phyloP scores from a whole-genome alignment of 148 eudicot genomes.

The Pharnaceum exiguum region DNA sequence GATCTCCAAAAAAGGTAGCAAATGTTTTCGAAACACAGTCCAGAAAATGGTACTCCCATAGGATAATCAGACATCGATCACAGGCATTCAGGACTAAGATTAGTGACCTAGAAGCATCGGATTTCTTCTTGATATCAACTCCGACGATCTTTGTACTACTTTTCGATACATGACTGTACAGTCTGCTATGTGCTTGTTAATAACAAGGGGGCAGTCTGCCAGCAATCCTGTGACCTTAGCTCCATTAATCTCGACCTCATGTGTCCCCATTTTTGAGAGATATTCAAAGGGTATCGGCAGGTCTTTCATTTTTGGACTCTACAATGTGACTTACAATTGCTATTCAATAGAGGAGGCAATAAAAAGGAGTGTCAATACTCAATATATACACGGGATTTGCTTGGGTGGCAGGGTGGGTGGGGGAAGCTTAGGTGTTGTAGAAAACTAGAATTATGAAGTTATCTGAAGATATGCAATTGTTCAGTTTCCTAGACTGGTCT shows the following conservation, averaged over 20 bases:
- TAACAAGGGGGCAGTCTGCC: not conserved
- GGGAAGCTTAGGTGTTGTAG: no score
- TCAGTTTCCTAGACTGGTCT: no score
- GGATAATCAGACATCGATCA: slow-evolving; percentile 3
- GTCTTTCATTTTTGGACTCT: not conserved
- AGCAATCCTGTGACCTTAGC: not conserved
- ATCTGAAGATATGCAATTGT: no score
- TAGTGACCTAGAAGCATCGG: no score
- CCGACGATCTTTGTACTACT: slow-evolving; percentile 6
- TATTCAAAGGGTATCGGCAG: not conserved
- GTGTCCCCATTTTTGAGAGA: not conserved
- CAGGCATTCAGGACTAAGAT: not conserved
- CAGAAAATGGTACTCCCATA: not conserved
- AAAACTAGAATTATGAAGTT: no score
- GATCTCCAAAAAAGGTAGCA: not conserved
- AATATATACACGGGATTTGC: no score
- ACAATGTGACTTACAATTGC: not conserved
- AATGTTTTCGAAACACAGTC: not conserved
- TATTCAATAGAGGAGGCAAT: not conserved
- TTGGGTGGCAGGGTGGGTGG: no score
- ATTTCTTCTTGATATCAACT: not conserved
- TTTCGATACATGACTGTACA: not conserved
- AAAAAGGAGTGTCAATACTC: no score
- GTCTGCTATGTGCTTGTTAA: not conserved
- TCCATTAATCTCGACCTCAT: not conserved